Evolutionary conservation across 257 asterid genomes (phyloP), one percentile per base, ranked within the genome.

Genomic region (Nemophila menziesii): DNA sequence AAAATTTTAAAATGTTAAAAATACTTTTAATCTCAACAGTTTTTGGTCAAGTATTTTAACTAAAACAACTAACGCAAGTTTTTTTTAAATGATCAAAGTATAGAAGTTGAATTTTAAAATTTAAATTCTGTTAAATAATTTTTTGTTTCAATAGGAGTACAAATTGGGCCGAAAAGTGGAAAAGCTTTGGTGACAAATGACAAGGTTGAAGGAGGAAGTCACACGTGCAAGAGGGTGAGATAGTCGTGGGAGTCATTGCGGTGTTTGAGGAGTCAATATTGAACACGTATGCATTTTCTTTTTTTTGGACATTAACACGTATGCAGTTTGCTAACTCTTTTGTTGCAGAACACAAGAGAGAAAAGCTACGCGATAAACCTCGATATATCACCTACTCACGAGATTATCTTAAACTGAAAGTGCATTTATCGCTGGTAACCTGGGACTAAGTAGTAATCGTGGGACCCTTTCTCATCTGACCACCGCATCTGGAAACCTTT

Each of bases 221-320:
- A 51, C 69, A 67, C 54, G 67, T 72, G 70, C 47, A 41, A 16
- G 14, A 66, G 58, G 38, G 57, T 52, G 44, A 16, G 14, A 66
- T 61, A 41, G 57, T 52, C 62, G 79, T 64, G 77, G 65, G 57
- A 52, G 55, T 8, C 3, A 44, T 46, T 64, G 63, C 65, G 55
- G 61, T 47, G 70, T 59, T 65, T 51, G 40, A 51, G 71, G 43
- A 8, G 33, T 71, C 20, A 56, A 33, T 22, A n/a, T 22, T 11
- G 22, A 20, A 57, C 36, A 29, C 36, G 36, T 29, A 29, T 29
- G 5, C 36, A 26, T 29, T 29, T 29, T 3, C 36, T n/a, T n/a
- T n/a, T n/a, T n/a, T n/a, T n/a, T n/a, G n/a, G n/a, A n/a, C n/a
- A n/a, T n/a, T n/a, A n/a, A n/a, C n/a, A n/a, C n/a, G n/a, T n/a